Evolutionary conservation across 352 stramenopile genomes (phyloP).

Genomic region (Globisporangium ultimum): DNA sequence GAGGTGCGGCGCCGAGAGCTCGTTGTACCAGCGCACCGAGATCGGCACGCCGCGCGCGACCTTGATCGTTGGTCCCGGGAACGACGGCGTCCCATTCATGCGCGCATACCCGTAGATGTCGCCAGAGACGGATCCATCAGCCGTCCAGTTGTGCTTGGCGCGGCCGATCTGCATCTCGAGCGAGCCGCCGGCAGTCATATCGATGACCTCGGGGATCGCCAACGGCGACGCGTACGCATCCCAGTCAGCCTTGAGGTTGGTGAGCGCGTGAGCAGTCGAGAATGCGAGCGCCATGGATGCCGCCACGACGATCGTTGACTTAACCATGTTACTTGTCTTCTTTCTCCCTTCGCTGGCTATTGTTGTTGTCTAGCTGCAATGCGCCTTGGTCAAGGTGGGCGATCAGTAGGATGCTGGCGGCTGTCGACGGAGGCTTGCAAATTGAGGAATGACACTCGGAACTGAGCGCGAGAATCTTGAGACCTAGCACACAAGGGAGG

Average conservation of each 20-base stretch:
- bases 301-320: background rate
- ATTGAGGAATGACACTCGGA: too few species aligned
- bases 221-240: conserved; percentile 27
- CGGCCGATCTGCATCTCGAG: conserved; percentile 40
- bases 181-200: conserved; percentile 29
- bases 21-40: conserved; percentile 51
- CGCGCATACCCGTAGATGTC: conserved; percentile 47
- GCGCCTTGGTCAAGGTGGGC: too few species aligned
- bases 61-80: conserved; percentile 49
- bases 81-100: conserved; percentile 33
- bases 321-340: too few species aligned
- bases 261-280: conserved; percentile 3
- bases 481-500: too few species aligned
- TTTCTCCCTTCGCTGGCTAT: too few species aligned
- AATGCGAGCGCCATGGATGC: background rate
- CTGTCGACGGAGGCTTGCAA: too few species aligned
- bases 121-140: conserved; percentile 30
- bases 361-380: too few species aligned
- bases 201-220: conserved; percentile 33
- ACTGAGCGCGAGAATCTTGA: too few species aligned
- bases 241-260: conserved; percentile 28
- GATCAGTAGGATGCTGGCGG: too few species aligned
- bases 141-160: conserved; percentile 44
- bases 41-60: conserved; percentile 39
- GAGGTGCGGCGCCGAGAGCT: conserved; percentile 41